Base-by-base conservation (phyloP, 1,284 basidiomycete genomes). In the Pseudozyma thailandica region DNA sequence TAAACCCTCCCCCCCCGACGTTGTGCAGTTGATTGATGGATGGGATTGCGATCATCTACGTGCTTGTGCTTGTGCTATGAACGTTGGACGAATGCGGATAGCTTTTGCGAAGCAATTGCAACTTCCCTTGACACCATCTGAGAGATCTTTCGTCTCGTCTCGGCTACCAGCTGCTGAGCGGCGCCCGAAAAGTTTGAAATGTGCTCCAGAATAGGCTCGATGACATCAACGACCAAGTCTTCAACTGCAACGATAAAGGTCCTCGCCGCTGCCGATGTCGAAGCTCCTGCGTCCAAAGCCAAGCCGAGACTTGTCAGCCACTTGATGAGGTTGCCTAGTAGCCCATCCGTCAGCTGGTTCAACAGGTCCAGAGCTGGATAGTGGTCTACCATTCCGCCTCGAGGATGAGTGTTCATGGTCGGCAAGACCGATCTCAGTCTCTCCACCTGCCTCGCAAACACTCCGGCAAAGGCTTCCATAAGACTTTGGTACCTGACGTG, bases 401-500 rank as follows among this genome's bases (percentile, higher is more conserved):
- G 7, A n/a, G 5, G 13, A 20, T 57, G 45, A 23, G 6, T 28
- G 21, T 13, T 6, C 6, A 38, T 38, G 21, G 44, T 26, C 16
- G 25, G 28, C 16, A 68, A 2, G 20, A 64, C 50, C 25, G 48
- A 41, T 25, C 37, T 30, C 35, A 75, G 42, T 7, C 60, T 39
- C 1, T 30, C 35, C 1, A 62, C 33, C 25, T 62, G 52, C 10
- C 1, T 18, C 5, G 20, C 7, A 44, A 58, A 68, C 7, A 37
- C 39, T 2, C 25, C 39, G 9, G 72, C 12, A 28, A 54, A 69
- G 16, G 61, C 37, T 3, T 54, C 51, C 1, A 66, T 42, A 13
- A 77, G 38, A 20, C 55, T 57, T 28, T 57, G 50, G 38, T 53
- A 68, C 28, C 60, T 59, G n/a, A 42, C 58, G 27, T 59, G 49